Evolutionary conservation across 2,329 filamentous ascomycete genomes (phyloP), one percentile per base, ranked within the genome.

Genomic region (Epichloe aotearoae): DNA sequence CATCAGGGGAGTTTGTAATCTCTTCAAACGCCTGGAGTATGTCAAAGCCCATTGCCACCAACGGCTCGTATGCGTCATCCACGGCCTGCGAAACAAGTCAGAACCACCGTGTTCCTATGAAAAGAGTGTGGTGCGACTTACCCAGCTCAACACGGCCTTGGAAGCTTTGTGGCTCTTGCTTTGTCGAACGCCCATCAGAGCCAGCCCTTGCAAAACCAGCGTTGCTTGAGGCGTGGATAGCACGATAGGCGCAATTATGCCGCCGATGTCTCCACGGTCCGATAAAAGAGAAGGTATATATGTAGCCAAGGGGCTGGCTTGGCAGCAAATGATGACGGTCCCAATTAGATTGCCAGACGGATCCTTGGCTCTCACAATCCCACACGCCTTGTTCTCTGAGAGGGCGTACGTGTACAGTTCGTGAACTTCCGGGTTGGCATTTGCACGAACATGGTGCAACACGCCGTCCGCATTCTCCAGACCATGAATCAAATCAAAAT

Each of bases 401-500:
- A 95, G 73, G 0, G 87, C 88, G 50, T 82, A 76, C 50, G 80
- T 80, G 69, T 95, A 95, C 19, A 94, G 80, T 62, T 90, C 87
- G 38, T 84, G 74, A 0, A 91, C 77, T 41, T 89, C 88, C 50
- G 86, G 83, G n/a, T 82, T 79, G 40, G 86, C 82, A 65, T 84
- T 82, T 1, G 80, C 77, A 49, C 80, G 82, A 54, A 93, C 83
- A 59, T 91, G 86, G 56, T 80, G 78, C 19, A 94, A 73, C 36
- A 94, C 84, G 3, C 76, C 74, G 11, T 85, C 83, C 10, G 82
- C 79, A 57, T 88, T 88, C 50, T 89, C 85, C 65, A 83, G 77
- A 8, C 87, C 88, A 59, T 88, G 83, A 17, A 95, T 86, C 39
- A 94, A 74, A 59, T 95, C 88, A 60, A 94, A 95, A 59, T 82